Percentiles rank a stretch among this genome's conserved stretches.
These are phyloP conservation scores for Coniferiporia weirii DNA, from an alignment of 1,284 basidiomycete genomes.

Conservation along the genomic window DNA sequence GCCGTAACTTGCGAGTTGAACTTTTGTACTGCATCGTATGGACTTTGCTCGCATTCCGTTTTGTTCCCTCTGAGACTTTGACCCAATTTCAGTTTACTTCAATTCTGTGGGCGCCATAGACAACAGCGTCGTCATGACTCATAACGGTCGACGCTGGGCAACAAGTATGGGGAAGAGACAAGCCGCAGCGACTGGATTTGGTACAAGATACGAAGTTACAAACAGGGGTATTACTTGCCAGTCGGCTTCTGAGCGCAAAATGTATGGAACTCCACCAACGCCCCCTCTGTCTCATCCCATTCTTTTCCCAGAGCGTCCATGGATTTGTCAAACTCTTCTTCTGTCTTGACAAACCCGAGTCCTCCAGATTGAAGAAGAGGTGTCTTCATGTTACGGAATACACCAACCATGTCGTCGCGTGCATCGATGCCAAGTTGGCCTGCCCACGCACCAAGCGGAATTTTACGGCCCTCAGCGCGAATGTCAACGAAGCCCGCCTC, in stretches of 20 bases:
- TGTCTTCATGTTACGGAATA: conserved; percentile 10
- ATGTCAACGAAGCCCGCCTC: conserved; percentile 24
- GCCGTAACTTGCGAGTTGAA: too few relatives aligned
- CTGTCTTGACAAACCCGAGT: neutral
- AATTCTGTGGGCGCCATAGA: too few relatives aligned
- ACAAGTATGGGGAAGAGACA: too few relatives aligned
- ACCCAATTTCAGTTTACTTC: too few relatives aligned
- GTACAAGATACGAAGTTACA: too few relatives aligned
- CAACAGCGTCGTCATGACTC: too few relatives aligned
- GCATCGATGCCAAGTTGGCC: conserved; percentile 19
- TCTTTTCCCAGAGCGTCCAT: neutral
- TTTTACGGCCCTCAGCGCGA: conserved; percentile 12
- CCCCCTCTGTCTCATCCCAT: conserved; percentile 1
- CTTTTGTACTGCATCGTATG: too few relatives aligned
- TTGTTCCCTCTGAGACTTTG: too few relatives aligned
- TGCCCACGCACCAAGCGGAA: conserved; percentile 21
- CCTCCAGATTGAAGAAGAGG: neutral
- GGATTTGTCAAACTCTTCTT: conserved; percentile 1
- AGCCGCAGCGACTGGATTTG: too few relatives aligned
- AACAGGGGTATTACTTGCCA: neutral
- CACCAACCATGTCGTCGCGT: conserved; percentile 19
- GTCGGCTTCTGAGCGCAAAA: neutral
- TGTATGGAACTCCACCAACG: neutral
- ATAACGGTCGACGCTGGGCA: too few relatives aligned
- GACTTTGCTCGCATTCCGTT: too few relatives aligned